Conservation (phyloP, 2,329 filamentous ascomycete genomes). For the Colletotrichum tofieldiae region DNA sequence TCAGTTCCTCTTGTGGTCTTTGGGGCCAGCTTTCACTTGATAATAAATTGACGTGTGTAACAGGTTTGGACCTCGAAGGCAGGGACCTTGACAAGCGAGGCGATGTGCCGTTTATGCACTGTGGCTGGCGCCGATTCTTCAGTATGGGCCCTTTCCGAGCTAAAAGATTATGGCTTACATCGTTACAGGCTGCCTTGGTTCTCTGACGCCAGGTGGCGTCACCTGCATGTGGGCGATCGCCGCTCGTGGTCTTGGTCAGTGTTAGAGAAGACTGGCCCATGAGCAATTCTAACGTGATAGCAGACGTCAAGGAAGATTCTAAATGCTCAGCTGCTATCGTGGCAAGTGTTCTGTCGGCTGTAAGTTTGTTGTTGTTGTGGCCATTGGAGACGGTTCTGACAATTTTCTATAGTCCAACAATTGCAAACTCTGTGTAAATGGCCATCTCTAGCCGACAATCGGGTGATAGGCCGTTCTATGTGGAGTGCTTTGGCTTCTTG, state of each 20-base stretch:
- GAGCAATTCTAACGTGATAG: neutral
- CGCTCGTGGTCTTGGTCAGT: conserved; percentile 19
- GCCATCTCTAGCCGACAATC: conserved; percentile 1
- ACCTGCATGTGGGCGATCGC: conserved; percentile 31
- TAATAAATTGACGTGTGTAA: neutral
- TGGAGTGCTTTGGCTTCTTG: too few relatives aligned
- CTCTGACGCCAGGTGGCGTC: conserved; percentile 17
- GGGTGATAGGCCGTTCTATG: neutral
- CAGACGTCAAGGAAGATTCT: conserved; percentile 30
- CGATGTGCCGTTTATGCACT: conserved; percentile 25
- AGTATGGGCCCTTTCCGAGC: neutral
- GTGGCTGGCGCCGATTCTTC: conserved; percentile 23
- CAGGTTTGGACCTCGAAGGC: conserved; percentile 9
- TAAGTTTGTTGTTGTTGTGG: neutral
- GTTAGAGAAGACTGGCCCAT: too few relatives aligned
- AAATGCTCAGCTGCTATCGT: conserved; percentile 25
- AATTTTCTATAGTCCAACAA: conserved; percentile 9
- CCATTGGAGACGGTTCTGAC: neutral
- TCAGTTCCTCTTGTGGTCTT: neutral
- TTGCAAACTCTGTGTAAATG: conserved; percentile 32
- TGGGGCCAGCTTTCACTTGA: neutral
- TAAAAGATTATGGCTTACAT: neutral
- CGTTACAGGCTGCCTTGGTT: conserved; percentile 17
- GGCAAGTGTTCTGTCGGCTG: conserved; percentile 16
- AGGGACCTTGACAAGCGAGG: conserved; percentile 23